Percentiles rank a stretch among this genome's conserved stretches.
Conservation (phyloP, 2,329 filamentous ascomycete species). For the Aureobasidium pullulans region DNA sequence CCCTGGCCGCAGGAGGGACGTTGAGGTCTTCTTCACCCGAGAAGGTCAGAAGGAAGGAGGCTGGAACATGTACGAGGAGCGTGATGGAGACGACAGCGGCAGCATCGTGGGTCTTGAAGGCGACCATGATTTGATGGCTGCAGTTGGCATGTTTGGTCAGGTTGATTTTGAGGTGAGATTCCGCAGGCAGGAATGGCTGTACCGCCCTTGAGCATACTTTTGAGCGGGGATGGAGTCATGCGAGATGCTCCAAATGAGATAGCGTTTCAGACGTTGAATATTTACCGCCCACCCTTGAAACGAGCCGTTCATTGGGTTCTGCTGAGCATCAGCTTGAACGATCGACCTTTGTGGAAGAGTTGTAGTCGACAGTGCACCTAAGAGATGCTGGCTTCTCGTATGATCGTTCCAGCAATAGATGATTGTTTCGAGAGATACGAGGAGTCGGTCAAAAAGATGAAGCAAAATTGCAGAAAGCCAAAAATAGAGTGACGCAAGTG, state of each 20-base stretch:
- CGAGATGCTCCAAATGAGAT: not conserved
- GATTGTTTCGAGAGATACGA: not conserved
- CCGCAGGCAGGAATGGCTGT: constrained; percentile 26
- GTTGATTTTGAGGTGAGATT: constrained; percentile 57
- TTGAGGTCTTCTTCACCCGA: constrained; percentile 63
- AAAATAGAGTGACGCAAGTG: constrained; percentile 13
- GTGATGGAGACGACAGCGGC: constrained; percentile 54
- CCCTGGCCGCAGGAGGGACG: constrained; percentile 29
- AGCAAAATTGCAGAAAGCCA: not conserved
- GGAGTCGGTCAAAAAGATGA: not conserved
- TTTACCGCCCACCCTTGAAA: not conserved
- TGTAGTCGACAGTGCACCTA: not conserved
- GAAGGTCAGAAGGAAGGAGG: constrained; percentile 53
- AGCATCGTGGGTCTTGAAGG: constrained; percentile 62
- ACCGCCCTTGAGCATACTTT: not conserved
- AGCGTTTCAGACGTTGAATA: constrained; percentile 4
- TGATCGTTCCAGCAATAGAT: no score
- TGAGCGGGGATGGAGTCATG: not conserved
- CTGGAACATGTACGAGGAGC: constrained; percentile 71
- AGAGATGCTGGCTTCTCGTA: no score
- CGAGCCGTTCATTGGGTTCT: not conserved
- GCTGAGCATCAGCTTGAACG: not conserved
- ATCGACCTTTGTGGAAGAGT: not conserved
- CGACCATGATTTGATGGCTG: constrained; percentile 45
- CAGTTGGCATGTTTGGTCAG: constrained; percentile 63